Base-by-base conservation (phyloP, 2,329 filamentous ascomycete genomes). In the Bipolaris cookei region DNA sequence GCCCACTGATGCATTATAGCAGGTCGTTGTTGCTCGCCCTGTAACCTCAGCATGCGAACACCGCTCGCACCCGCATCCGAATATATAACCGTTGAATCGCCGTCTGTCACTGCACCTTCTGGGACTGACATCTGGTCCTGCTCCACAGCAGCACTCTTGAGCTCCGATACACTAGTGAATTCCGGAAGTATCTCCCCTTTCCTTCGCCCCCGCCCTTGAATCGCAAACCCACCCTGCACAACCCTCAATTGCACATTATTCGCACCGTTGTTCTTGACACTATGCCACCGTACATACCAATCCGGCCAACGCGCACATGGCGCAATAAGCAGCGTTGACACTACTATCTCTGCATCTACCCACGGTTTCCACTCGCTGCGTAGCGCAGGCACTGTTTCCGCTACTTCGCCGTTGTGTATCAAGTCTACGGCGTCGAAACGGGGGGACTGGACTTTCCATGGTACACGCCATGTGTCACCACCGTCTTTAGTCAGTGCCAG, bases 401-500 rank as follows among this genome's bases (percentile, higher is more conserved):
- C 4, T 1, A 45, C 4, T 1, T 58, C 11, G 4, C 21, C 50
- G 8, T 54, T 42, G 34, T 42, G 30, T 7, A 32, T 20, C 13
- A 68, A 18, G 6, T 16, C 41, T 10, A 57, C 59, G 6, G 42
- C 54, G 4, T 50, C 51, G 28, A 66, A 61, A 3, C 39, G 7
- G 6, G 58, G 44, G 1, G 54, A 54, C 0, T 23, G 39, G 1
- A 67, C 56, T 53, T 75, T 76, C 71, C 76, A 78, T 8, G 76
- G 74, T 8, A 77, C 66, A 2, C 70, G 72, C 77, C 77, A 79
- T 11, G 72, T 77, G 39, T 78, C 75, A 0, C 74, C 76, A 0
- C 59, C 68, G 47, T 79, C 77, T 55, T 73, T 72, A 37, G 75
- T 79, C 1, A 78, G 54, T 4, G 72, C 70, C 1, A 79, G 59